phyloP scores from a whole-genome alignment of 192 early-diverging fungal genomes.

The Coemansia interrupta region DNA sequence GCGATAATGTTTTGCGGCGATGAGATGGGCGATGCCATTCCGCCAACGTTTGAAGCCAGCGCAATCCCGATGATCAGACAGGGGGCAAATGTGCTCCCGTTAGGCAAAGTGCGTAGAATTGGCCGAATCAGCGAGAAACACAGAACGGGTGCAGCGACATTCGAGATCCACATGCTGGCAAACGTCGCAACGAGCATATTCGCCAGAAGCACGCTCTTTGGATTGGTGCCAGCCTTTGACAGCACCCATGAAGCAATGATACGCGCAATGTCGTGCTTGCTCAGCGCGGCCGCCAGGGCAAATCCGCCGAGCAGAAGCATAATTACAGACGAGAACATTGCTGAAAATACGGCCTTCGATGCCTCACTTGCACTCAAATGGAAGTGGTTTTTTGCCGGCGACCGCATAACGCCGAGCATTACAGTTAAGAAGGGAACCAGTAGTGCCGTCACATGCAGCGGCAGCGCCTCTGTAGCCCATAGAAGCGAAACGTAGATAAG shows the following conservation, averaged over 20 bases:
- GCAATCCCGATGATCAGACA: conserved; percentile 96
- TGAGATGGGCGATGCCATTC: conserved; percentile 95
- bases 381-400: conserved; percentile 37
- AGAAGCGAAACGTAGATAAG: conserved; percentile 84
- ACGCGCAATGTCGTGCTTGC: conserved; percentile 94
- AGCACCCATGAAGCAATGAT: conserved; percentile 83
- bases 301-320: conserved; percentile 96
- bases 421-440: conserved; percentile 85
- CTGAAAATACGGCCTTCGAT: conserved; percentile 79
- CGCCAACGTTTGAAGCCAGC: conserved; percentile 91
- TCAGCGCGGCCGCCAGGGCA: conserved; percentile 87
- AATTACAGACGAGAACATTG: conserved; percentile 95
- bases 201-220: conserved; percentile 78
- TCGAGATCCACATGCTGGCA: conserved; percentile 98
- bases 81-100: conserved; percentile 72
- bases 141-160: conserved; percentile 94
- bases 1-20: conserved; percentile 98
- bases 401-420: conserved; percentile 77
- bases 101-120: conserved; percentile 85
- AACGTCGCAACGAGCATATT: conserved; percentile 97
- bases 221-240: conserved; percentile 82
- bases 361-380: conserved; percentile 68
- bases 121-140: conserved; percentile 94
- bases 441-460: conserved; percentile 87
- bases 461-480: conserved; percentile 93